phyloP scores from a whole-genome alignment of 2,329 filamentous ascomycete genomes.

The Taxawa tesnikishii region DNA sequence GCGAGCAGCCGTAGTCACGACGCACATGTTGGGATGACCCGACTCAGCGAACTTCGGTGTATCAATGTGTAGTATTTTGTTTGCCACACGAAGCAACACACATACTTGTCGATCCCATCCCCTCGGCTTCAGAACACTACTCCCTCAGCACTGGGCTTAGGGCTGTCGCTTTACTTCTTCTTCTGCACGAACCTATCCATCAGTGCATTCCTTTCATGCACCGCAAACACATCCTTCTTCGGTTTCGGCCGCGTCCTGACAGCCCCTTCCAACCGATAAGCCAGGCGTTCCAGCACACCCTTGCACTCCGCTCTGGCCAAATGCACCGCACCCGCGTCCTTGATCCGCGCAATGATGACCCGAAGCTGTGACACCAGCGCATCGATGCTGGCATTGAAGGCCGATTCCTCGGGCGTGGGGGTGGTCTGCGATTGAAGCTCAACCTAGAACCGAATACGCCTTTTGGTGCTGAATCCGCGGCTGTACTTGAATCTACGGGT shows the following conservation, averaged over 20 bases:
- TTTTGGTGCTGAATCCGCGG: neutral
- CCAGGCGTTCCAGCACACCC: conserved; percentile 59
- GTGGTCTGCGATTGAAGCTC: neutral
- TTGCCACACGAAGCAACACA: too few relatives aligned
- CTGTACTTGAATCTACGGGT: conserved; percentile 16
- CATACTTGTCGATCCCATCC: too few relatives aligned
- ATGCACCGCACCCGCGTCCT: conserved; percentile 61
- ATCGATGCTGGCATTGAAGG: conserved; percentile 64
- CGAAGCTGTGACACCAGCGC: conserved; percentile 49
- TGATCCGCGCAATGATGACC: conserved; percentile 47
- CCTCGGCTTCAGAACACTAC: too few relatives aligned
- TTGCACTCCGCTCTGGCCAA: conserved; percentile 67
- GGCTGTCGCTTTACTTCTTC: too few relatives aligned
- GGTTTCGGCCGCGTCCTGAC: conserved; percentile 48
- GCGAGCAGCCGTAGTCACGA: too few relatives aligned
- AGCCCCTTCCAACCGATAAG: conserved; percentile 57
- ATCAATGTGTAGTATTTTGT: too few relatives aligned
- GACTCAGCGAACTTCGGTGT: too few relatives aligned
- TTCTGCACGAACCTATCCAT: too few relatives aligned
- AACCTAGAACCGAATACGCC: neutral
- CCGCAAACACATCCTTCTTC: conserved; percentile 18
- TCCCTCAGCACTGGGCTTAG: too few relatives aligned
- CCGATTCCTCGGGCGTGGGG: conserved; percentile 20
- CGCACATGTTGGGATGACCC: too few relatives aligned
- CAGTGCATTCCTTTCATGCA: too few relatives aligned